Conservation (phyloP, 768 basidiomycete genomes). For the Psilocybe tampanensis region DNA sequence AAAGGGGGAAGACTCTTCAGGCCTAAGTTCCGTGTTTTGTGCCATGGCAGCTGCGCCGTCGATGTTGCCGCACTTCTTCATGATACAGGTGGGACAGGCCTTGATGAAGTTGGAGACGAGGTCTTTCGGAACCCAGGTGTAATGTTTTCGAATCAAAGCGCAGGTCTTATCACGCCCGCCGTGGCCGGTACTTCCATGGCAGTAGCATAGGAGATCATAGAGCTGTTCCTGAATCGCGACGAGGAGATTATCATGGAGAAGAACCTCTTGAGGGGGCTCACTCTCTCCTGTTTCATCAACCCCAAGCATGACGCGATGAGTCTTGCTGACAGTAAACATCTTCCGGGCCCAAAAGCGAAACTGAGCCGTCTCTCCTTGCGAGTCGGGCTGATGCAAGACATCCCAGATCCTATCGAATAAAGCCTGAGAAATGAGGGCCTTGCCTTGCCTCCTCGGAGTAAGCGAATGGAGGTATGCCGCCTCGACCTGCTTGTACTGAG, state of each 20-base stretch:
- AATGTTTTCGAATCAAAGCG: conserved; percentile 62
- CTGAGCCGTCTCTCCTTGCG: conserved; percentile 55
- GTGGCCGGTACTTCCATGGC: conserved; percentile 66
- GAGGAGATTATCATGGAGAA: conserved; percentile 71
- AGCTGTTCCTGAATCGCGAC: conserved; percentile 80
- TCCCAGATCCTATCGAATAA: conserved; percentile 77
- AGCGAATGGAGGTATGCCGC: conserved; percentile 59
- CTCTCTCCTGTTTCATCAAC: conserved; percentile 17
- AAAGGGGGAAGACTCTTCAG: conserved; percentile 13
- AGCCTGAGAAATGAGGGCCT: conserved; percentile 71
- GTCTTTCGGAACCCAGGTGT: conserved; percentile 86
- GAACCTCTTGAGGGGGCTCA: conserved; percentile 38
- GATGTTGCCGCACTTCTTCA: conserved; percentile 41
- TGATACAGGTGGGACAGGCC: conserved; percentile 74
- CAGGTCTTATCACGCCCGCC: conserved; percentile 83
- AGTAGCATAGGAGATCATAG: conserved; percentile 76
- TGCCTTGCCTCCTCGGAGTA: conserved; percentile 54
- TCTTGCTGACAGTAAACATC: conserved; percentile 63
- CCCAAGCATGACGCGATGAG: conserved; percentile 29
- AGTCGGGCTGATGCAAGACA: conserved; percentile 56
- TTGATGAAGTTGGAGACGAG: conserved; percentile 79
- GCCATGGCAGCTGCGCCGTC: conserved; percentile 20
- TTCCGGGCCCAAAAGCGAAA: conserved; percentile 86
- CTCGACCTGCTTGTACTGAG: conserved; percentile 62
- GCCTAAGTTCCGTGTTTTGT: conserved; percentile 14